Conservation (phyloP, 306 rosid species). For the Cucurbita moschata region DNA sequence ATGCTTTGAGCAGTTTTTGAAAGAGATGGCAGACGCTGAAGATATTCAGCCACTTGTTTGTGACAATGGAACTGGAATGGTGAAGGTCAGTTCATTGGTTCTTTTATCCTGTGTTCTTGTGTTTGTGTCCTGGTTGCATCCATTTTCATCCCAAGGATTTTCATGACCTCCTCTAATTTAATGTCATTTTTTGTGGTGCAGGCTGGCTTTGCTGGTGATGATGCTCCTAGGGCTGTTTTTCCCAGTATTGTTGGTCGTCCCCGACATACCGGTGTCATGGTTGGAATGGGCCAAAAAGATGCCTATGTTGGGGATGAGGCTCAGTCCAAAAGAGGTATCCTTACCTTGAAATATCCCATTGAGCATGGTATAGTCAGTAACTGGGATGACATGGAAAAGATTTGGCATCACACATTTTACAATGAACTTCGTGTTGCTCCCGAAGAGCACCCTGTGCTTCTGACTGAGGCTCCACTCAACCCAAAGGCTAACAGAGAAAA, state of each 20-base stretch:
- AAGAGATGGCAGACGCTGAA: constrained; percentile 23
- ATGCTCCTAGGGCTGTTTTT: constrained; percentile 31
- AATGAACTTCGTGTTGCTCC: constrained; percentile 32
- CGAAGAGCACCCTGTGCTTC: constrained; percentile 27
- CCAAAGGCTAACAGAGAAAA: constrained; percentile 31
- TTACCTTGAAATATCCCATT: constrained; percentile 27
- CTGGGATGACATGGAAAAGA: constrained; percentile 33
- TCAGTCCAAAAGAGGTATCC: constrained; percentile 30
- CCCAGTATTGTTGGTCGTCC: constrained; percentile 35
- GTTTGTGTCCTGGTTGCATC: not conserved
- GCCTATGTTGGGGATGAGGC: constrained; percentile 36
- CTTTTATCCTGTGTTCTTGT: not conserved
- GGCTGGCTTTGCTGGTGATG: constrained; percentile 39
- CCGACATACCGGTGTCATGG: constrained; percentile 31
- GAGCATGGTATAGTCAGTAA: constrained; percentile 32
- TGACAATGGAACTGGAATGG: constrained; percentile 36
- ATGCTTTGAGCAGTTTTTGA: not conserved
- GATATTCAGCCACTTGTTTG: constrained; percentile 34
- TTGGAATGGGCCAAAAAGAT: constrained; percentile 31
- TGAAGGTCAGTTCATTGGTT: constrained; percentile 16
- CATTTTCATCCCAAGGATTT: not conserved
- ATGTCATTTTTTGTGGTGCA: not conserved
- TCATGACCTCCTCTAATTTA: not conserved
- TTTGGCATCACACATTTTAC: constrained; percentile 33
- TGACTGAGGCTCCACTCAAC: constrained; percentile 30